Conservation (phyloP, 179 eudicot genomes). For the Actinidia chinensis region DNA sequence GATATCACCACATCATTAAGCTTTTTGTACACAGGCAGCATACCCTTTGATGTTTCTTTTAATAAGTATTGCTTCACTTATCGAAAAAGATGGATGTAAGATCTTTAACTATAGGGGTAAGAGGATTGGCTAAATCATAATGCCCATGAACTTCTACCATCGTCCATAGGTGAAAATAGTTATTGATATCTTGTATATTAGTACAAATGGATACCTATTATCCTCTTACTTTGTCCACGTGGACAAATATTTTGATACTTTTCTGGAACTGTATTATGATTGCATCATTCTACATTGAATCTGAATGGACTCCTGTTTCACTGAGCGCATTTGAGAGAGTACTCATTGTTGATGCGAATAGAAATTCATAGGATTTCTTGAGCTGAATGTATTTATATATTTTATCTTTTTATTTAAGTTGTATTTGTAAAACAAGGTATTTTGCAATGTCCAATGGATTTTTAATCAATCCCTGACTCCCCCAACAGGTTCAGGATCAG, state of each 20-base stretch:
- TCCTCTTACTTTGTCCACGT: background rate
- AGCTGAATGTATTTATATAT: constrained; percentile 2
- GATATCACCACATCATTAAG: background rate
- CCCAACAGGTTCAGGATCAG: constrained; percentile 1
- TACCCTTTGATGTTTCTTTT: background rate
- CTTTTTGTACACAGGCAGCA: background rate
- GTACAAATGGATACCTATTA: background rate
- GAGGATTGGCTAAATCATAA: background rate
- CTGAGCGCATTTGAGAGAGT: background rate
- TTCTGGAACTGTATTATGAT: background rate
- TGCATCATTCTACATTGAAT: constrained; percentile 2
- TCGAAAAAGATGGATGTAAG: background rate
- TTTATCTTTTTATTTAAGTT: background rate
- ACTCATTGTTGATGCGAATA: background rate
- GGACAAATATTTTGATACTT: too few relatives aligned
- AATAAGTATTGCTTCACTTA: background rate
- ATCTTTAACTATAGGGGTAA: background rate
- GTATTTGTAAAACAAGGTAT: background rate
- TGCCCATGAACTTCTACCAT: background rate
- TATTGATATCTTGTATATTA: background rate
- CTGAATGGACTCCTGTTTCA: background rate
- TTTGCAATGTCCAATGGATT: background rate
- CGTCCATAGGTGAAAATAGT: background rate
- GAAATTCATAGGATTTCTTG: background rate
- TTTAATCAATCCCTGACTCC: background rate